Evolutionary conservation across 305 asterid species (phyloP), one percentile per base, ranked within the genome.

Genomic region (Coffea humblotiana): DNA sequence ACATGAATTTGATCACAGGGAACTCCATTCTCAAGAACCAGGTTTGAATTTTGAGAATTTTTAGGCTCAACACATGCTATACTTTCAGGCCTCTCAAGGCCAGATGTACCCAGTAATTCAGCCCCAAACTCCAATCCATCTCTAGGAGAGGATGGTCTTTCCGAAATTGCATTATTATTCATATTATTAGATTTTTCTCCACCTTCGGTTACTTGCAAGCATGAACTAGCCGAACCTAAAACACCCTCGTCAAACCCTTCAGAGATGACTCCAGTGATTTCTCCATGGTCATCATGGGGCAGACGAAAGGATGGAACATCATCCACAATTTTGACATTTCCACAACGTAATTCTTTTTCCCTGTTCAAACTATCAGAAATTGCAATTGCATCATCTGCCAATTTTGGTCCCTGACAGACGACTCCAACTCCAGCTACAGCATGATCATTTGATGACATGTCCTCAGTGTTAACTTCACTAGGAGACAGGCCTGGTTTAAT

Each of bases 401-500:
- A 71, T 68, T 78, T 89, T 76, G 84, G 83, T 75, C 74, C 76
- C 47, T 71, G 84, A 52, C 78, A 82, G 63, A 72, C 68, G 58
- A 79, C 84, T 80, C 80, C 82, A 79, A 66, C 82, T 79, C 86
- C 88, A 81, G 77, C 82, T 85, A 52, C 79, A 58, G 80, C 56
- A 66, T 81, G 79, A 23, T 80, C 85, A 80, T 86, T 80, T 45
- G 75, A 37, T n/a, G 78, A 81, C 75, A 64, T 74, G 52, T 71
- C 81, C 80, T 81, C 93, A 60, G 27, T 5, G 49, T 86, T 51
- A 81, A 78, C 84, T 66, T 83, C 85, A 60, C 66, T 52, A 72
- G 86, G 86, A 82, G 87, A 82, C 71, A 84, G 80, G 72, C 82
- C 90, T 71, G 78, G 86, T 80, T 83, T 78, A 80, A 78, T 84